phyloP scores from a whole-genome alignment of 371 early-diverging fungal genomes.

The Saksenaea vasiformis region DNA sequence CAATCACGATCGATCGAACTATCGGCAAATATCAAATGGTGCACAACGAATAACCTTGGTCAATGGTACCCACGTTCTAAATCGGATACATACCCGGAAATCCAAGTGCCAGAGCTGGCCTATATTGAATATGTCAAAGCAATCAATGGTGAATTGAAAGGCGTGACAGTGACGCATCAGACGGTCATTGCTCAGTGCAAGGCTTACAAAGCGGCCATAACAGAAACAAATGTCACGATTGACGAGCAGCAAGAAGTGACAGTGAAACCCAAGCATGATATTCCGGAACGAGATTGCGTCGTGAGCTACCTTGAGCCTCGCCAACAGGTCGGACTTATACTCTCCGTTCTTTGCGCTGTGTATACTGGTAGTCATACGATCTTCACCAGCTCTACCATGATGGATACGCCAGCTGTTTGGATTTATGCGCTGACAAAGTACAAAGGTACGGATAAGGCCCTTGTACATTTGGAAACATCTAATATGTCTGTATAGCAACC shows the following conservation, averaged over 20 bases:
- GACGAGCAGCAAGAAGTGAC: background rate
- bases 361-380: slow-evolving; percentile 71
- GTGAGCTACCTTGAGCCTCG: slow-evolving; percentile 75
- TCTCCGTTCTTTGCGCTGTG: slow-evolving; percentile 64
- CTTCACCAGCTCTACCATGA: slow-evolving; percentile 58
- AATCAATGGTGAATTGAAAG: slow-evolving; percentile 78
- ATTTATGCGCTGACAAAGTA: slow-evolving; percentile 63
- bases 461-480: background rate
- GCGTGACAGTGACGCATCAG: slow-evolving; percentile 75
- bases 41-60: slow-evolving; percentile 72
- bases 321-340: slow-evolving; percentile 74
- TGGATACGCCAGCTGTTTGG: slow-evolving; percentile 69
- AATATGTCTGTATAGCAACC: slow-evolving; percentile 34
- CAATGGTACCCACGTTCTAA: slow-evolving; percentile 53
- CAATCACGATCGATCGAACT: slow-evolving; percentile 53
- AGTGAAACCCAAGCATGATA: slow-evolving; percentile 6
- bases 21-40: slow-evolving; percentile 70
- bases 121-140: slow-evolving; percentile 83
- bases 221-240: slow-evolving; percentile 14
- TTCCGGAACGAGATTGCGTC: slow-evolving; percentile 43
- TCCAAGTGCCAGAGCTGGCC: slow-evolving; percentile 59
- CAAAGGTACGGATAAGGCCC: slow-evolving; percentile 30
- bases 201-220: slow-evolving; percentile 21
- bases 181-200: slow-evolving; percentile 69
- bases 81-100: slow-evolving; percentile 39